phyloP scores from a whole-genome alignment of 1,139 yeast genomes.

The Scheffersomyces lignicola region DNA sequence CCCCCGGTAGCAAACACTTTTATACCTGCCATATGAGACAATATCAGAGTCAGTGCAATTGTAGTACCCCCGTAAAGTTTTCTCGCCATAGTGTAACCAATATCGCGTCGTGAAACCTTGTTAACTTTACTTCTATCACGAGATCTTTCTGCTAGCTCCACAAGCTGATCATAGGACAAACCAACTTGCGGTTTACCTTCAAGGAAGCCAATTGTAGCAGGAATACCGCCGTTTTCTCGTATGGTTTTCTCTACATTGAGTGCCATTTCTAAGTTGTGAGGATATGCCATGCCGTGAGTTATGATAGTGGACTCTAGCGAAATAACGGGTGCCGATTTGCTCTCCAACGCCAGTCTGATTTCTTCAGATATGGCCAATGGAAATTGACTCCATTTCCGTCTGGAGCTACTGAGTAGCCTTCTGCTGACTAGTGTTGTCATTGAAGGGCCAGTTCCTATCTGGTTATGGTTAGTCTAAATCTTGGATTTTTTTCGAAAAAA shows the following conservation, averaged over 20 bases:
- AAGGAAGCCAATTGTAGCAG: conserved; percentile 84
- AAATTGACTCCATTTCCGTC: conserved; percentile 2
- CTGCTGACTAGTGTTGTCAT: background rate
- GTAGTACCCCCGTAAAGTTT: conserved; percentile 81
- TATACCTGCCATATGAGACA: conserved; percentile 75
- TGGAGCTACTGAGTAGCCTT: background rate
- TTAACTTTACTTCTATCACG: conserved; percentile 29
- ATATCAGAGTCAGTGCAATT: conserved; percentile 84
- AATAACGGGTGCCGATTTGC: conserved; percentile 59
- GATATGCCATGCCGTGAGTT: conserved; percentile 88
- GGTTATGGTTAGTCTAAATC: too few relatives aligned
- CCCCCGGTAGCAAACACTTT: conserved; percentile 93
- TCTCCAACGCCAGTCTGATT: conserved; percentile 57
- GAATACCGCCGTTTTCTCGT: conserved; percentile 66
- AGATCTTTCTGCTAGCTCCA: conserved; percentile 46
- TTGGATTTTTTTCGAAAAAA: too few relatives aligned
- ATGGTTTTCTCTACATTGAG: conserved; percentile 60
- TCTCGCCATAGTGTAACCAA: conserved; percentile 69
- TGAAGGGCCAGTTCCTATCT: too few relatives aligned
- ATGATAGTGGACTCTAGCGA: conserved; percentile 85
- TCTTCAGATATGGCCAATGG: conserved; percentile 52
- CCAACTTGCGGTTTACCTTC: conserved; percentile 76
- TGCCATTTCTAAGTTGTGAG: conserved; percentile 76
- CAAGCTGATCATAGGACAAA: conserved; percentile 45
- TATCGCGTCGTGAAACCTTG: conserved; percentile 81